Percentiles rank a stretch among this genome's conserved stretches.
Conservation (phyloP, 2,329 filamentous ascomycete species). For the Fusarium setosum region DNA sequence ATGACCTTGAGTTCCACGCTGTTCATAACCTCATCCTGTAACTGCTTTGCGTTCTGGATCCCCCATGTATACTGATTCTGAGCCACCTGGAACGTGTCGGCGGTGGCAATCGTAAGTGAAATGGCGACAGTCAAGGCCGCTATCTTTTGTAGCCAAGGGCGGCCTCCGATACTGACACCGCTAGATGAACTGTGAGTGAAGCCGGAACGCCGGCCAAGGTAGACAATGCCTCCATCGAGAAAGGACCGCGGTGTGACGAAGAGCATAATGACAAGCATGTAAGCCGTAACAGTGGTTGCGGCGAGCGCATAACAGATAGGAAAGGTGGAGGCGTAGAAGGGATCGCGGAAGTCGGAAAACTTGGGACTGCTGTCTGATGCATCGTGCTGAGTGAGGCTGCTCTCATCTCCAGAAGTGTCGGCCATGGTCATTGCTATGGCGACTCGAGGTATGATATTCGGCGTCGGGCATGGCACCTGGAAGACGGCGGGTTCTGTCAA, state of each 20-base stretch:
- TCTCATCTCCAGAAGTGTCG: constrained; percentile 48
- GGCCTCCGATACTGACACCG: constrained; percentile 86
- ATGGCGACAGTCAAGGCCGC: constrained; percentile 80
- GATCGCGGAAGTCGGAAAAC: constrained; percentile 78
- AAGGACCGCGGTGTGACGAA: constrained; percentile 96
- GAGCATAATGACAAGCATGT: constrained; percentile 92
- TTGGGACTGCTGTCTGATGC: constrained; percentile 47
- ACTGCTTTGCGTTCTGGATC: constrained; percentile 79
- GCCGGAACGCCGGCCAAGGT: constrained; percentile 83
- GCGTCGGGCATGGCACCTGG: constrained; percentile 47
- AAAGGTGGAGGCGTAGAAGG: constrained; percentile 93
- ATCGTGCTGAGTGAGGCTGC: constrained; percentile 45
- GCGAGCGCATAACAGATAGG: constrained; percentile 94
- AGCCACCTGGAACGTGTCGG: constrained; percentile 88
- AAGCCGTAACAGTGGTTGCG: constrained; percentile 89
- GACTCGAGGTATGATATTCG: constrained; percentile 35
- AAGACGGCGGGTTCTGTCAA: constrained; percentile 70
- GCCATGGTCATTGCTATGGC: constrained; percentile 52
- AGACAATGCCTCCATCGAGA: constrained; percentile 85
- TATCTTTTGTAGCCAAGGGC: constrained; percentile 92
- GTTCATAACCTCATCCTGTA: constrained; percentile 84
- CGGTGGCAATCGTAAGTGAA: constrained; percentile 92
- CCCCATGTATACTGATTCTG: constrained; percentile 83
- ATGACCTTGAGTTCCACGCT: constrained; percentile 90
- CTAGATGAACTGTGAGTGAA: constrained; percentile 86